phyloP scores from a whole-genome alignment of 2,329 filamentous ascomycete genomes.

The Neobulgaria alba region DNA sequence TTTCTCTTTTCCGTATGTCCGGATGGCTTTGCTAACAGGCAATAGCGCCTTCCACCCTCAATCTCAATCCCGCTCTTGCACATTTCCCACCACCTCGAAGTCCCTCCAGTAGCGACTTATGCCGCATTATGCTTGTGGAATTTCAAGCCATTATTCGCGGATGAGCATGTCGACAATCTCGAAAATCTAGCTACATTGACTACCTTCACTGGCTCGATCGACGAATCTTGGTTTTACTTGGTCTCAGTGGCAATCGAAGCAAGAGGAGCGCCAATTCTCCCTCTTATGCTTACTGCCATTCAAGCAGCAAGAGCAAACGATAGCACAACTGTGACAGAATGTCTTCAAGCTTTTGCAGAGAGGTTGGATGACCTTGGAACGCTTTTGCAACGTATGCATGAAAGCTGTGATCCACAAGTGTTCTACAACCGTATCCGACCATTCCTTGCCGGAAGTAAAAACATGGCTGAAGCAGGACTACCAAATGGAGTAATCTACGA shows the following conservation, averaged over 20 bases:
- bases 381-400: conserved; percentile 83
- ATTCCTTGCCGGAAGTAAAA: conserved; percentile 92
- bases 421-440: conserved; percentile 97
- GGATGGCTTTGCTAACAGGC: conserved; percentile 12
- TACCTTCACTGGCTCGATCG: conserved; percentile 88
- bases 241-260: conserved; percentile 94
- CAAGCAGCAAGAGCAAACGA: conserved; percentile 67
- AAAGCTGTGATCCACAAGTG: conserved; percentile 85
- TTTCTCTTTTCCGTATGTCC: not conserved
- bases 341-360: conserved; percentile 77
- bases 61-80: conserved; percentile 76
- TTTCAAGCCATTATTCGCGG: conserved; percentile 81
- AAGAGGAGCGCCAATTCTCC: conserved; percentile 76
- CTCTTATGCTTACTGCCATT: conserved; percentile 83
- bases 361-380: conserved; percentile 74
- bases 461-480: conserved; percentile 90
- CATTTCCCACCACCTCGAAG: conserved; percentile 68
- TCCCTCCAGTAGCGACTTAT: conserved; percentile 91
- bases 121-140: conserved; percentile 93
- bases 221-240: conserved; percentile 98
- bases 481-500: conserved; percentile 85
- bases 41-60: conserved; percentile 58
- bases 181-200: conserved; percentile 82
- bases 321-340: conserved; percentile 60
- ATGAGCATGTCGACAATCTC: conserved; percentile 72